Evolutionary conservation across 768 basidiomycete genomes (phyloP), one percentile per base, ranked within the genome.

Genomic region (Astraeus odoratus): DNA sequence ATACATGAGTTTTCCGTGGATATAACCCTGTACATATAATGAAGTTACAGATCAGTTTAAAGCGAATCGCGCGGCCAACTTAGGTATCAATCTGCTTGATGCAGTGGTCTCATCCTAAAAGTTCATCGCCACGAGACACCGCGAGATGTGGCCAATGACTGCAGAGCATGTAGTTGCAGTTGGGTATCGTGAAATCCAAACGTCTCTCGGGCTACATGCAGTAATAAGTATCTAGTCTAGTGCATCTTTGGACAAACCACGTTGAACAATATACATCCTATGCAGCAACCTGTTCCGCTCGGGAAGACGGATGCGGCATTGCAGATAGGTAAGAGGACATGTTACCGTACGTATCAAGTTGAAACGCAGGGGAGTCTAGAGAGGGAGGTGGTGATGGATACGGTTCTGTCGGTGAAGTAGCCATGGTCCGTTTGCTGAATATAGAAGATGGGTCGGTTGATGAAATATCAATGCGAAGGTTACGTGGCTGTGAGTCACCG

Each of bases 351-450:
- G 44, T 27, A 7, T 31, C 24, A 9, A 23, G 45, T 15, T 57
- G 48, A 0, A 39, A 46, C 34, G 46, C 48, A 1, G 62, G 64
- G 3, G 61, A 57, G 54, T 54, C 53, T 43, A 56, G 47, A 38
- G 58, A 55, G 16, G 63, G 65, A 41, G 75, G 76, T 2, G 74
- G 76, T 0, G 75, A 75, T 16, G 76, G 76, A 56, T 77, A 78
- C 13, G 71, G 64, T 26, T 67, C 67, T n/a, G 55, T 55, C 6
- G 69, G 67, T 35, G 62, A 63, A 27, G 45, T 50, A 25, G 49
- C 45, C 26, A 47, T 51, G 5, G 42, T 33, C 22, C 62, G 58
- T 47, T 66, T 58, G 20, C 49, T 52, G 18, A 60, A 57, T 19
- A 50, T 46, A 18, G 52, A 49, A 18, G 52, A 47, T 30, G 52